Conservation (phyloP, 345 rosid species). For the Theobroma cacao region DNA sequence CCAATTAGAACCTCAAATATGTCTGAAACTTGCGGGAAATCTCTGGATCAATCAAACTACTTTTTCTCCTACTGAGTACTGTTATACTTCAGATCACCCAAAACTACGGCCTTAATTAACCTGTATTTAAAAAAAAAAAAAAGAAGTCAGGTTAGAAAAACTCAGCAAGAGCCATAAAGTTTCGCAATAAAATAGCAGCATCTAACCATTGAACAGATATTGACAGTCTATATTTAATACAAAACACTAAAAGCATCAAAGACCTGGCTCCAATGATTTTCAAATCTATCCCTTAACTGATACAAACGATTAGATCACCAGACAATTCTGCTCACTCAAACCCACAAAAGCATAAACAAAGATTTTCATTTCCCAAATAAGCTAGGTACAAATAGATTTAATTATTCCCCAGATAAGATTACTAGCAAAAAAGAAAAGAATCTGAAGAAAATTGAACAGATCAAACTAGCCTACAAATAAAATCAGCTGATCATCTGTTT, state of each 20-base stretch:
- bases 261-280: background rate
- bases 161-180: background rate
- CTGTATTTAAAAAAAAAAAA: background rate
- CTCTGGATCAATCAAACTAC: background rate
- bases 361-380: background rate
- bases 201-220: background rate
- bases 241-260: background rate
- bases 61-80: background rate
- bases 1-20: background rate
- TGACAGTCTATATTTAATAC: background rate
- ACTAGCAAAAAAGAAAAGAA: background rate
- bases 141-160: background rate
- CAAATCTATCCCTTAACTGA: background rate
- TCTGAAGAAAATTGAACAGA: background rate
- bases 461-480: background rate
- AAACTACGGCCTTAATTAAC: background rate
- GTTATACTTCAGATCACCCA: background rate
- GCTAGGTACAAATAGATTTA: background rate
- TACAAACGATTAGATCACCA: background rate
- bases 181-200: background rate
- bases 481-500: background rate
- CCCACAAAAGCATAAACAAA: background rate
- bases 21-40: background rate
- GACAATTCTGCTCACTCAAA: background rate
- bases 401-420: background rate